A percentile compares a stretch with the other conserved stretches of the same genome.
Conservation (phyloP, 2,329 filamentous ascomycete species). For the Diaporthe caulivora region DNA sequence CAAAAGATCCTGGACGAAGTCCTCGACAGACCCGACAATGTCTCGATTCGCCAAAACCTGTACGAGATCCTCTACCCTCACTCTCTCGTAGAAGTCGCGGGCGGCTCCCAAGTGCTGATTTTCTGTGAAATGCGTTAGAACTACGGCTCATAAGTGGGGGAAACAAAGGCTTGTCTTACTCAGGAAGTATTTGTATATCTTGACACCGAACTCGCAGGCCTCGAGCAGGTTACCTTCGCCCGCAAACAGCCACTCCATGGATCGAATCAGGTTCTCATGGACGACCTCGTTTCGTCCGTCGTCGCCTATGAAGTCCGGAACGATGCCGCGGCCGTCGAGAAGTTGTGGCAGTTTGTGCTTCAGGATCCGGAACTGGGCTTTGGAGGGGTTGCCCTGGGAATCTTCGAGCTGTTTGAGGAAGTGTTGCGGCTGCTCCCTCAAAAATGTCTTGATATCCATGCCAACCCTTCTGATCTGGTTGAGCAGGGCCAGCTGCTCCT, state of each 20-base stretch:
- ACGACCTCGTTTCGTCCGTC: conserved; percentile 55
- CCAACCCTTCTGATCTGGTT: conserved; percentile 80
- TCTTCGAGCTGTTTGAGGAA: conserved; percentile 63
- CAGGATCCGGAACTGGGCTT: conserved; percentile 64
- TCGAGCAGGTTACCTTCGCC: conserved; percentile 65
- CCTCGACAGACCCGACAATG: conserved; percentile 54
- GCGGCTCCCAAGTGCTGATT: conserved; percentile 66
- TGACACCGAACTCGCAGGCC: conserved; percentile 63
- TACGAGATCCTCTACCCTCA: conserved; percentile 64
- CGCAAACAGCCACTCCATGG: conserved; percentile 86
- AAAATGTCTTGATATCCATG: conserved; percentile 79
- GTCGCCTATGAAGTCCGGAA: conserved; percentile 77
- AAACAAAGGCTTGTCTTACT: conserved; percentile 67
- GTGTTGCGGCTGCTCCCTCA: conserved; percentile 74
- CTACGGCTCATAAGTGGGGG: conserved; percentile 39
- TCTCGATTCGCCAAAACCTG: conserved; percentile 54
- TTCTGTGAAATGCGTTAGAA: conserved; percentile 51
- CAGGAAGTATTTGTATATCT: conserved; percentile 86
- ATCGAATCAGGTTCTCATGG: conserved; percentile 75
- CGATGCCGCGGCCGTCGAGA: conserved; percentile 73
- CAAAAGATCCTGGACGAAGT: conserved; percentile 55
- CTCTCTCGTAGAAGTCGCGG: conserved; percentile 63
- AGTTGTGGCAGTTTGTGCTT: conserved; percentile 63
- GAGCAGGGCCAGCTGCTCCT: conserved; percentile 76
- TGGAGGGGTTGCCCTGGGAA: conserved; percentile 52